Base-by-base conservation (phyloP, 352 stramenopile genomes). In the Phytopythium ostracodes region DNA sequence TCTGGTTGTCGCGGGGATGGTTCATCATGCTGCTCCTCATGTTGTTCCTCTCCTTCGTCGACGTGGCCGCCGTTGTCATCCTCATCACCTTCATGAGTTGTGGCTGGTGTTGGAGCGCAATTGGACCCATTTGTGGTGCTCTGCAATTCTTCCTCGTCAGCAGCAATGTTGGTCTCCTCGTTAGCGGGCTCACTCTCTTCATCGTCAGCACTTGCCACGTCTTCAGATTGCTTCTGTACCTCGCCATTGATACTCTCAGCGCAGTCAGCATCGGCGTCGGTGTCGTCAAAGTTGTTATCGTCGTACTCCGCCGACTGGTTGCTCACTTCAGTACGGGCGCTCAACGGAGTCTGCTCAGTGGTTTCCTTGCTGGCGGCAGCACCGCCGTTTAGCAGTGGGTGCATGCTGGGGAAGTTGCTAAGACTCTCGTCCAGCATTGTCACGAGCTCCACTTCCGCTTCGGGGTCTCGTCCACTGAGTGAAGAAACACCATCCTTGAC, bases 361-460 rank as follows among this genome's bases (percentile, higher is more conserved):
- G 15, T 8, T 8, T 60, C 38, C 24, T 49, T 15, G 25, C 10
- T 58, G 4, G 31, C 12, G 12, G 17, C 5, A 18, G 31, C 24
- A 6, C 18, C 12, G 9, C 42, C 24, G 18, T 3, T 52, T 10
- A 60, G 0, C 9, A 2, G 40, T 29, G 55, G 27, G 8, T 12
- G 55, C 5, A 52, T 8, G 20, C 20, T 43, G 6, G 55, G 24
- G 38, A 77, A 73, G 22, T 75, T 67, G 29, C 57, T 72, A 11
- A 86, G 46, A 60, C 73, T 88, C 33, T 91, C 81, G 22, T 91
- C 81, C 7, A 89, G 67, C 18, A 91, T 79, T 35, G 65, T 62
- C 22, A 89, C 74, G 8, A 91, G 72, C 24, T 89, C 81, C 17
- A 71, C 55, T 27, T 61, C 55, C 25, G 55, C 27, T 12, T 60